phyloP scores from a whole-genome alignment of 2,329 filamentous ascomycete genomes.

The Graphilbum fragrans region DNA sequence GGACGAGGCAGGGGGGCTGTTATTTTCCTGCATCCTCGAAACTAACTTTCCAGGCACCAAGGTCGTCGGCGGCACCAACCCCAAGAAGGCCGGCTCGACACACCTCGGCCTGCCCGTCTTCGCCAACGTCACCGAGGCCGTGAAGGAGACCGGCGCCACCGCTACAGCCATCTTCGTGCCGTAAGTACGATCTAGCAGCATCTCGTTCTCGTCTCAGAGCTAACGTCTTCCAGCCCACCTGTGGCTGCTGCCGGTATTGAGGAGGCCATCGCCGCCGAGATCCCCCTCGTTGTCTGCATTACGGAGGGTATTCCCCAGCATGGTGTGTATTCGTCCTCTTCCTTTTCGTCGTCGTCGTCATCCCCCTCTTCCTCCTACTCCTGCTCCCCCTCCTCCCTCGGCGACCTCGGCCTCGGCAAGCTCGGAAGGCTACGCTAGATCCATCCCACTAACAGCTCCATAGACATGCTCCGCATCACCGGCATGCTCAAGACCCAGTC shows the following conservation, averaged over 20 bases:
- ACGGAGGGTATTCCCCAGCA: slow-evolving; percentile 97
- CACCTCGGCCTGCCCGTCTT: slow-evolving; percentile 93
- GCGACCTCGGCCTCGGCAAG: too few relatives aligned
- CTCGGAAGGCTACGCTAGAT: too few relatives aligned
- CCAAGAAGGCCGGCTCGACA: slow-evolving; percentile 88
- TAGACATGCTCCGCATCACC: slow-evolving; percentile 98
- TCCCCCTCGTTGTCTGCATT: slow-evolving; percentile 92
- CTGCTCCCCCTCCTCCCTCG: neutral
- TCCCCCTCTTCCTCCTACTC: neutral
- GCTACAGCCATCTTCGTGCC: slow-evolving; percentile 95
- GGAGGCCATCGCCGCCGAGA: slow-evolving; percentile 86
- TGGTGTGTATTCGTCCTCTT: slow-evolving; percentile 43
- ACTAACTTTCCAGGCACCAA: slow-evolving; percentile 58
- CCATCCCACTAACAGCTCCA: slow-evolving; percentile 5
- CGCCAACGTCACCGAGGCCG: slow-evolving; percentile 73
- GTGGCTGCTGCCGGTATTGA: slow-evolving; percentile 91
- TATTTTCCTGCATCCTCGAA: too few relatives aligned
- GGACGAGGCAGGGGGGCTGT: too few relatives aligned
- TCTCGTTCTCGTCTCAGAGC: neutral
- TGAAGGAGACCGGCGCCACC: slow-evolving; percentile 80
- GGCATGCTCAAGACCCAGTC: slow-evolving; percentile 93
- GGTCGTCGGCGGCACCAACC: slow-evolving; percentile 96
- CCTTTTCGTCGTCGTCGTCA: neutral
- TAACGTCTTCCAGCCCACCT: slow-evolving; percentile 51
- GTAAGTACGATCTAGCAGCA: slow-evolving; percentile 34